Percentiles rank a stretch among this genome's conserved stretches.
Evolutionary conservation across 2,329 filamentous ascomycete species (phyloP).

Genomic region (Fusarium penzigii): DNA sequence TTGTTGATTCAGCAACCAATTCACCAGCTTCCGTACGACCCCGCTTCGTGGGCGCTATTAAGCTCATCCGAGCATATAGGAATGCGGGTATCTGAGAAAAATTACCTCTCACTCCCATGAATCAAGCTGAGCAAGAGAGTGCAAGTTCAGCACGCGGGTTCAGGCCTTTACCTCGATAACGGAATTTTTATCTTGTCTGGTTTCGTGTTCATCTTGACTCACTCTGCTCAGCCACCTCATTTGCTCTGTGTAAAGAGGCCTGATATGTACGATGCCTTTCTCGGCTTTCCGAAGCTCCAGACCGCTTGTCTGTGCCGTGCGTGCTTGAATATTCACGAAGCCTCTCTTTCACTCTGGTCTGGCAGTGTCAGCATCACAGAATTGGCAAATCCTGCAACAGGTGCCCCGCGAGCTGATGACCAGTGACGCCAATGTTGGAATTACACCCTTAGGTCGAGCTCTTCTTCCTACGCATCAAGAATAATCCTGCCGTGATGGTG

Average conservation of each 20-base stretch:
- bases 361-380: neutral
- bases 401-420: constrained; percentile 6
- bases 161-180: too few relatives aligned
- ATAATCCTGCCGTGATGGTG: constrained; percentile 14
- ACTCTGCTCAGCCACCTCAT: constrained; percentile 2
- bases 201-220: constrained; percentile 5
- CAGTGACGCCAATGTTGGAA: constrained; percentile 23
- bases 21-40: constrained; percentile 1
- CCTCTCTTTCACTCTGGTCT: constrained; percentile 1
- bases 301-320: constrained; percentile 8
- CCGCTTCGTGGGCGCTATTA: neutral
- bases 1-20: too few relatives aligned
- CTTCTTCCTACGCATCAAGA: constrained; percentile 8
- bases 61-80: constrained; percentile 3
- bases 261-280: too few relatives aligned
- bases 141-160: too few relatives aligned
- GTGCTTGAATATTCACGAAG: neutral
- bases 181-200: constrained; percentile 7
- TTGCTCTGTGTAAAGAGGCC: neutral
- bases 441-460: constrained; percentile 1
- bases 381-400: neutral
- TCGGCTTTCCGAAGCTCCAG: neutral
- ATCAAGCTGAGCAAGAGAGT: neutral
- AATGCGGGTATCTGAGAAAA: constrained; percentile 12
- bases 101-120: neutral